phyloP scores from a whole-genome alignment of 495 filamentous ascomycete species.

The Penicillium fimorum region DNA sequence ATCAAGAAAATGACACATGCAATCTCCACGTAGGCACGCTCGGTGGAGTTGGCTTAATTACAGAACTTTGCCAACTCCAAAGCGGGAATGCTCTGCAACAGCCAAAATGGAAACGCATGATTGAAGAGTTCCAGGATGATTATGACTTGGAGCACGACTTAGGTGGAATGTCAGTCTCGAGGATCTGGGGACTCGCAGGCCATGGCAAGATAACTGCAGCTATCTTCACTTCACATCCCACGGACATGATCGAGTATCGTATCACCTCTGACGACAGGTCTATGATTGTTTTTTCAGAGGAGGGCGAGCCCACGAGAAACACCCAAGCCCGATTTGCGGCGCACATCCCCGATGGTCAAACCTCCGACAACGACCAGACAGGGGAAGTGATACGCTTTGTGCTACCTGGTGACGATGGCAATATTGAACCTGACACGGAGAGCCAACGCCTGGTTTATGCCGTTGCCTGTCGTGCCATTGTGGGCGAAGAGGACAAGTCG shows the following conservation, averaged over 20 bases:
- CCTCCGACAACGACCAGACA: slow-evolving; percentile 18
- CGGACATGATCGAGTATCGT: slow-evolving; percentile 53
- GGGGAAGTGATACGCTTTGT: slow-evolving; percentile 32
- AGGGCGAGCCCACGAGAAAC: slow-evolving; percentile 2
- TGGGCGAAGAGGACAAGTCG: slow-evolving; percentile 25
- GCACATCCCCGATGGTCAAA: not conserved
- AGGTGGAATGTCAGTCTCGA: slow-evolving; percentile 39
- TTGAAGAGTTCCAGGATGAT: slow-evolving; percentile 36
- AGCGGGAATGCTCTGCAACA: not conserved
- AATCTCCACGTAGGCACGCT: slow-evolving; percentile 34
- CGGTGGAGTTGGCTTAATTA: slow-evolving; percentile 24
- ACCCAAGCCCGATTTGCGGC: slow-evolving; percentile 16
- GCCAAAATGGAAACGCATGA: slow-evolving; percentile 33
- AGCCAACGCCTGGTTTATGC: slow-evolving; percentile 38
- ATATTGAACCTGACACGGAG: slow-evolving; percentile 15
- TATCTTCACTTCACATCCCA: slow-evolving; percentile 49
- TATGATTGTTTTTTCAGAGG: slow-evolving; percentile 36
- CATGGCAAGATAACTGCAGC: slow-evolving; percentile 38
- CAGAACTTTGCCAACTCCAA: slow-evolving; percentile 11
- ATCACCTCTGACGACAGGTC: slow-evolving; percentile 38
- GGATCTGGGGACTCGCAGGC: slow-evolving; percentile 53
- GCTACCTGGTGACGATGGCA: slow-evolving; percentile 20
- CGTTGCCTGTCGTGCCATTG: slow-evolving; percentile 39
- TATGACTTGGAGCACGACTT: slow-evolving; percentile 49
- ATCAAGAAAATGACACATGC: slow-evolving; percentile 15